phyloP scores from a whole-genome alignment of 2,329 filamentous ascomycete species.

The Diaporthe velutina region DNA sequence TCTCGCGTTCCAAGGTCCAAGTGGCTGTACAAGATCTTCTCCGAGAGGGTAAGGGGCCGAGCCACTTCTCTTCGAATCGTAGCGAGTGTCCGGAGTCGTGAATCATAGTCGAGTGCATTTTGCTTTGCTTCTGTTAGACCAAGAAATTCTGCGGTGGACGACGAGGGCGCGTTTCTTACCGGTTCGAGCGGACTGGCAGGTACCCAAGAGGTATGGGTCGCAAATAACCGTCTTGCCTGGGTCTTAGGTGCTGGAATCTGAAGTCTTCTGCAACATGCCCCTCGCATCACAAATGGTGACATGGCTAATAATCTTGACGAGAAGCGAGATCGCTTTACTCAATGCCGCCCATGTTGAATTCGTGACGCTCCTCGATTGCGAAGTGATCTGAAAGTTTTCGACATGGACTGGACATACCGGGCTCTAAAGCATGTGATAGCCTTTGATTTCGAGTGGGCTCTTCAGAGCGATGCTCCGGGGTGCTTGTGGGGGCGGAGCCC shows the following conservation, averaged over 20 bases:
- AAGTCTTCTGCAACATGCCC: neutral
- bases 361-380: neutral
- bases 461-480: neutral
- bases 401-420: neutral
- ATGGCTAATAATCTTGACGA: neutral
- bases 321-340: neutral
- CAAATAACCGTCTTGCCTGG: neutral
- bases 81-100: neutral
- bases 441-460: neutral
- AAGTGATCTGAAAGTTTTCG: neutral
- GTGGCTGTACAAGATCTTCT: slow-evolving; percentile 99
- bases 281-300: neutral
- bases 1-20: slow-evolving; percentile 70
- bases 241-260: neutral
- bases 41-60: slow-evolving; percentile 79
- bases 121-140: neutral
- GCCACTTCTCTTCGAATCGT: neutral
- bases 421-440: neutral
- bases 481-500: neutral
- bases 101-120: slow-evolving; percentile 2
- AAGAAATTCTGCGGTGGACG: too few species aligned
- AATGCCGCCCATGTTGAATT: neutral
- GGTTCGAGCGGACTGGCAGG: slow-evolving; percentile 3
- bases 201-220: neutral
- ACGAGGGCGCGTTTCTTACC: neutral